Conservation (phyloP, 225 moss, liverwort and hornwort species). For the Rhytidiadelphus loreus region DNA sequence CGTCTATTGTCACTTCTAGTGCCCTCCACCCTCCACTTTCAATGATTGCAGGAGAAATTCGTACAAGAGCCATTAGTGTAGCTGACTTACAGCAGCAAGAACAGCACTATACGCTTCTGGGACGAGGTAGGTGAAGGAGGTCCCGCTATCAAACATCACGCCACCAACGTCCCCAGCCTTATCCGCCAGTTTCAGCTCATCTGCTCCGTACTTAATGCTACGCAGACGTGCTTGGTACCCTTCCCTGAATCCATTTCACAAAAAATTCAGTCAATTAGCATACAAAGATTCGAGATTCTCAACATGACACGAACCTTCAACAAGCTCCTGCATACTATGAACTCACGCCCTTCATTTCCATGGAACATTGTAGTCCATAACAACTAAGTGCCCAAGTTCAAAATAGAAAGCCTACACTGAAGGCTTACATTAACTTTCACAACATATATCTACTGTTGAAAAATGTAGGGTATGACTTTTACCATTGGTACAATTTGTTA, state of each 20-base stretch:
- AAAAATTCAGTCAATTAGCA: background rate
- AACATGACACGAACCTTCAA: background rate
- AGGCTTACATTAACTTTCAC: background rate
- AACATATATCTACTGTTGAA: background rate
- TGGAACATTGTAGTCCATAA: background rate
- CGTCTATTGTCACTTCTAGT: background rate
- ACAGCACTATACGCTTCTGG: conserved; percentile 50
- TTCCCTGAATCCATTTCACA: conserved; percentile 36
- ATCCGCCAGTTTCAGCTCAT: conserved; percentile 27
- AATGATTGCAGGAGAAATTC: background rate
- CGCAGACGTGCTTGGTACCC: conserved; percentile 63
- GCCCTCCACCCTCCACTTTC: too few relatives aligned
- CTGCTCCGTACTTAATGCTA: conserved; percentile 52
- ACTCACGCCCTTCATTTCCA: background rate
- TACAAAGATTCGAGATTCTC: background rate
- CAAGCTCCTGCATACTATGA: background rate
- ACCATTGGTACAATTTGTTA: background rate
- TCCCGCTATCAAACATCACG: conserved; percentile 85
- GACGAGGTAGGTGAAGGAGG: conserved; percentile 79
- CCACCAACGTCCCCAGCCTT: conserved; percentile 24
- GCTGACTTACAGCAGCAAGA: conserved; percentile 50
- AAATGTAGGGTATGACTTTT: background rate
- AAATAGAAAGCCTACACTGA: background rate
- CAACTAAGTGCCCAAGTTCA: too few relatives aligned
- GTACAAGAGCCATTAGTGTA: background rate